These are phyloP conservation scores for Grigorovia jiainica DNA, from an alignment of 805 yeast species.

Conservation along the genomic window DNA sequence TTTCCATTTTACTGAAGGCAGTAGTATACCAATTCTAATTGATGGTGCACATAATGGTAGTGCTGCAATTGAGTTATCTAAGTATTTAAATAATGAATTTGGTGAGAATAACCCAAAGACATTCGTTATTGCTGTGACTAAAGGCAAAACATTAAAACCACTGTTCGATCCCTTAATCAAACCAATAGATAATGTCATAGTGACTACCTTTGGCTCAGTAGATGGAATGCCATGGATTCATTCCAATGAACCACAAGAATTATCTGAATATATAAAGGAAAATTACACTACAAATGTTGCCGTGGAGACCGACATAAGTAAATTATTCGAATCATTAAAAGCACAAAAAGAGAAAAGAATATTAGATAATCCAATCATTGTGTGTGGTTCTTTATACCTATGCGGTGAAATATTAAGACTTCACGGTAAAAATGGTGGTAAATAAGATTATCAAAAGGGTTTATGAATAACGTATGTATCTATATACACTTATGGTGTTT, in stretches of 20 bases:
- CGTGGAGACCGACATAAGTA: slow-evolving; percentile 17
- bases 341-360: slow-evolving; percentile 1
- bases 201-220: slow-evolving; percentile 58
- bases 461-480: too few species aligned
- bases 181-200: slow-evolving; percentile 45
- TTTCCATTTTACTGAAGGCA: slow-evolving; percentile 15
- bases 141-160: slow-evolving; percentile 52
- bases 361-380: slow-evolving; percentile 29
- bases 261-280: slow-evolving; percentile 14
- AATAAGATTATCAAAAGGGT: too few species aligned
- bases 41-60: slow-evolving; percentile 93
- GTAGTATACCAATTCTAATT: slow-evolving; percentile 34
- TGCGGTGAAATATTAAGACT: slow-evolving; percentile 45
- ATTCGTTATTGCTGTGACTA: slow-evolving; percentile 67
- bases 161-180: slow-evolving; percentile 43
- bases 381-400: slow-evolving; percentile 66
- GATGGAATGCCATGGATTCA: slow-evolving; percentile 93
- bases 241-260: slow-evolving; percentile 31
- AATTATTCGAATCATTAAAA: slow-evolving; percentile 3
- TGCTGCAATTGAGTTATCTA: slow-evolving; percentile 67
- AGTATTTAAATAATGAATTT: slow-evolving; percentile 34
- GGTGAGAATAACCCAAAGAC: slow-evolving; percentile 23
- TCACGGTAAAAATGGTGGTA: slow-evolving; percentile 13
- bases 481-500: too few species aligned
- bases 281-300: slow-evolving; percentile 26